Conservation (phyloP, 2,329 filamentous ascomycete species). For the Zopfia rhizophila region DNA sequence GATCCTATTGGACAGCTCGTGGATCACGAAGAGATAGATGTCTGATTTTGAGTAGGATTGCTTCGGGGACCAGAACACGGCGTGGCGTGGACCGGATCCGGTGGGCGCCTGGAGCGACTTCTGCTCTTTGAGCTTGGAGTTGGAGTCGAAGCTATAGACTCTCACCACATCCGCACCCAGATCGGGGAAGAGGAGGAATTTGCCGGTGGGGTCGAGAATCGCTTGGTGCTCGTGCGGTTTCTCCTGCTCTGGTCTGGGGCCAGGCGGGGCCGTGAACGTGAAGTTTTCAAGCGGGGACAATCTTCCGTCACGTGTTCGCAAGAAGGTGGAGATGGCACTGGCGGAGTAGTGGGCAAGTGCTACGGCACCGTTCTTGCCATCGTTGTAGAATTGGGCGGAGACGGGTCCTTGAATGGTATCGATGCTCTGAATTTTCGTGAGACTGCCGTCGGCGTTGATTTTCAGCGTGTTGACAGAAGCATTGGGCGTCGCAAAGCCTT, state of each 20-base stretch:
- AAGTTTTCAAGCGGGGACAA: conserved; percentile 51
- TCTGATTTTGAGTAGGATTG: conserved; percentile 13
- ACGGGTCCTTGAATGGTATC: conserved; percentile 54
- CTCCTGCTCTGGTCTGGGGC: conserved; percentile 56
- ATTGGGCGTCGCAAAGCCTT: conserved; percentile 61
- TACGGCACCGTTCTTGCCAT: conserved; percentile 46
- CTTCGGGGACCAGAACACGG: conserved; percentile 62
- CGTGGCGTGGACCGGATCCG: conserved; percentile 73
- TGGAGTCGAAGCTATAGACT: conserved; percentile 64
- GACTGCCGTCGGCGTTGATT: conserved; percentile 50
- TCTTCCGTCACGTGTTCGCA: conserved; percentile 14
- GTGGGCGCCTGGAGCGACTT: conserved; percentile 58
- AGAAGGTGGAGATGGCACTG: conserved; percentile 50
- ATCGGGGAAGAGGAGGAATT: conserved; percentile 73
- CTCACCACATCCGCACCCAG: conserved; percentile 72
- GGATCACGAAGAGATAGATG: conserved; percentile 68
- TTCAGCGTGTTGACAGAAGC: conserved; percentile 56
- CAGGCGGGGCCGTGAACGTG: conserved; percentile 52
- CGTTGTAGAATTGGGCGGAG: conserved; percentile 53
- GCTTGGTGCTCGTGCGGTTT: conserved; percentile 72
- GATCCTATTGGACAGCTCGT: conserved; percentile 69
- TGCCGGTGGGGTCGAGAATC: conserved; percentile 71
- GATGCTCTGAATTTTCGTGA: conserved; percentile 48
- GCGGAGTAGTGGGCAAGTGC: conserved; percentile 56
- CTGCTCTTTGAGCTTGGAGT: conserved; percentile 56